phyloP scores from a whole-genome alignment of 2,329 filamentous ascomycete genomes.

The Aschersonia sp. region DNA sequence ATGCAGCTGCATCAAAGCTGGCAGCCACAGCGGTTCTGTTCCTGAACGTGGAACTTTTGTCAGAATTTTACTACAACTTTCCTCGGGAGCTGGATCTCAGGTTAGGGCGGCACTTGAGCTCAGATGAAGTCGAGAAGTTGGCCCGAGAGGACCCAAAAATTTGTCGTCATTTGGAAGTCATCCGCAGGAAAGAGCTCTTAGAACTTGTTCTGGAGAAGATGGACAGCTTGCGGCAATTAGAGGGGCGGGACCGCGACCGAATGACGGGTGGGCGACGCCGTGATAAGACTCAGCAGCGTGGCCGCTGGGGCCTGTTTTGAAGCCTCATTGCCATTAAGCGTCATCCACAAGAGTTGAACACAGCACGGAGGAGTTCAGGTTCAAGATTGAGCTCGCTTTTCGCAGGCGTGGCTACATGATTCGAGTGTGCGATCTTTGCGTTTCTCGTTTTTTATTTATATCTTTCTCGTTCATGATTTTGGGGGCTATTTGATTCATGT shows the following conservation, averaged over 20 bases:
- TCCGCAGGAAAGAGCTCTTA: conserved; percentile 78
- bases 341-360: no score
- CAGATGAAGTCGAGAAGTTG: conserved; percentile 74
- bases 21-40: conserved; percentile 92
- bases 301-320: conserved; percentile 35
- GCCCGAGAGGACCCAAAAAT: conserved; percentile 89
- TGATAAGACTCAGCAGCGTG: conserved; percentile 23
- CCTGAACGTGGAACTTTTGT: conserved; percentile 89
- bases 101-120: conserved; percentile 65
- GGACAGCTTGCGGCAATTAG: conserved; percentile 73
- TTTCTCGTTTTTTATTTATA: neutral
- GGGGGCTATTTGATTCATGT: no score
- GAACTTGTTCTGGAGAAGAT: conserved; percentile 94
- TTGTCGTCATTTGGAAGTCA: conserved; percentile 76
- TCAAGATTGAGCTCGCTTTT: no score
- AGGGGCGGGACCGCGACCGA: conserved; percentile 53
- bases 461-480: neutral
- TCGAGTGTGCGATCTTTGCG: no score
- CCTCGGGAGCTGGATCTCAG: conserved; percentile 80
- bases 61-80: conserved; percentile 97
- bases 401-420: no score
- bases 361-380: no score
- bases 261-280: conserved; percentile 8
- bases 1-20: conserved; percentile 88
- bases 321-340: neutral